Evolutionary conservation across 2,329 filamentous ascomycete species (phyloP).

Genomic region (Arthrinium phaeospermum): DNA sequence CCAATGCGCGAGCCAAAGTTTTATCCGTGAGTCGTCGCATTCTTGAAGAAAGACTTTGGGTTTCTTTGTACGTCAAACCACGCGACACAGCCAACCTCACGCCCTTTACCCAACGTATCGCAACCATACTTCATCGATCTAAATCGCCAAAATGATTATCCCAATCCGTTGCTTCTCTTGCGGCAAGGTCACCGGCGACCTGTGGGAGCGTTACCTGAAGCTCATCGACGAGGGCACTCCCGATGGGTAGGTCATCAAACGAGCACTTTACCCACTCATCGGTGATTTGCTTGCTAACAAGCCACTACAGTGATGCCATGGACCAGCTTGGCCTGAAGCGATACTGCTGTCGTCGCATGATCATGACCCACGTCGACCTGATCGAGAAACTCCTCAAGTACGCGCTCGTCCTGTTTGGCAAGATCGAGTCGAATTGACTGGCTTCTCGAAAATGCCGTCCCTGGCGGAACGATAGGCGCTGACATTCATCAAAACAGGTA

Average conservation of each 20-base stretch:
- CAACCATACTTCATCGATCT: background rate
- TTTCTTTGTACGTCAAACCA: background rate
- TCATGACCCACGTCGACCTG: slow-evolving; percentile 98
- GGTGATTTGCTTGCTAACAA: background rate
- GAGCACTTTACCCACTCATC: background rate
- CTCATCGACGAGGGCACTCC: slow-evolving; percentile 79
- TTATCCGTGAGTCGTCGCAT: slow-evolving; percentile 6
- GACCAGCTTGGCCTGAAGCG: slow-evolving; percentile 90
- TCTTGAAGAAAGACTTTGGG: slow-evolving; percentile 5
- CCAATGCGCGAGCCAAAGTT: slow-evolving; percentile 10
- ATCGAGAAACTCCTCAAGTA: slow-evolving; percentile 98
- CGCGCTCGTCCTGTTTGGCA: slow-evolving; percentile 33
- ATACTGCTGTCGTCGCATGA: slow-evolving; percentile 98
- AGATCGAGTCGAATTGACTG: background rate
- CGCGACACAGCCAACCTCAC: slow-evolving; percentile 4
- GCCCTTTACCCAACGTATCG: background rate
- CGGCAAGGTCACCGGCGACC: slow-evolving; percentile 96
- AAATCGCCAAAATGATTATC: slow-evolving; percentile 82
- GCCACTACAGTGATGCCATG: slow-evolving; percentile 80
- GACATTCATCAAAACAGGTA: slow-evolving; percentile 51
- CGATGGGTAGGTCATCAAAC: slow-evolving; percentile 68
- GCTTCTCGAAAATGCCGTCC: background rate
- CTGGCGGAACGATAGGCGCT: slow-evolving; percentile 22
- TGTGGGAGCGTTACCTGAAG: slow-evolving; percentile 95
- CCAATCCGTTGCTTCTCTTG: slow-evolving; percentile 98